Base-by-base conservation (phyloP, 345 rosid genomes). In the Citrus inodora region DNA sequence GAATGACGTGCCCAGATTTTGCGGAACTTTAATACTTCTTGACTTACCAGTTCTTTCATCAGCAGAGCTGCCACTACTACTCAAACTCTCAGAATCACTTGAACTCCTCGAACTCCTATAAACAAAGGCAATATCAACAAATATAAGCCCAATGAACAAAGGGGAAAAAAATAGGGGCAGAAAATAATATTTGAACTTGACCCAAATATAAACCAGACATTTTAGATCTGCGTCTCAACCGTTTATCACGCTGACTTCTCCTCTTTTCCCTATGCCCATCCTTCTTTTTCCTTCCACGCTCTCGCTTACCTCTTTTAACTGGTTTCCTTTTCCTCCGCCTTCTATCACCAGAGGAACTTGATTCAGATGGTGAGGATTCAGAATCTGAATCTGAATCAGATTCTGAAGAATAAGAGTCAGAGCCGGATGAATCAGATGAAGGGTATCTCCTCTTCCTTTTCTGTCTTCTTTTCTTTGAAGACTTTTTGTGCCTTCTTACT, bases 261-360 rank as follows among this genome's bases (percentile, higher is more conserved):
- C 81, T 90, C 81, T 71, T 90, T 55, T 83, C 87, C 72, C 84
- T 86, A 59, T 71, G 74, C 62, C 87, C 79, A 81, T 83, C 86
- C 81, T 84, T 88, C 81, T 78, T 86, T 79, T 86, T 91, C 71
- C 77, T 87, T 80, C 81, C 80, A 35, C 24, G 88, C 27, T 74
- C 87, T 38, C 38, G 82, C 74, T 87, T 92, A 59, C 68, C 86
- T 80, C 80, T 86, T 88, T 86, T 92, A 3, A 71, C 79, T 76
- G 86, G 85, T 84, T 80, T 93, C 83, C 85, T 92, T 84, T 90
- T 92, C 89, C 86, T 86, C 35, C 24, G 90, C 82, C 87, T 91
- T 80, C 89, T 90, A 80, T 86, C 93, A 87, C 93, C 86, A 27
- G 98, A 89, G 67, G 94, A 91, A 83, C 95, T 88, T 80, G 98